Base-by-base conservation (phyloP, 352 stramenopile species). In the Peronospora farinosa region DNA sequence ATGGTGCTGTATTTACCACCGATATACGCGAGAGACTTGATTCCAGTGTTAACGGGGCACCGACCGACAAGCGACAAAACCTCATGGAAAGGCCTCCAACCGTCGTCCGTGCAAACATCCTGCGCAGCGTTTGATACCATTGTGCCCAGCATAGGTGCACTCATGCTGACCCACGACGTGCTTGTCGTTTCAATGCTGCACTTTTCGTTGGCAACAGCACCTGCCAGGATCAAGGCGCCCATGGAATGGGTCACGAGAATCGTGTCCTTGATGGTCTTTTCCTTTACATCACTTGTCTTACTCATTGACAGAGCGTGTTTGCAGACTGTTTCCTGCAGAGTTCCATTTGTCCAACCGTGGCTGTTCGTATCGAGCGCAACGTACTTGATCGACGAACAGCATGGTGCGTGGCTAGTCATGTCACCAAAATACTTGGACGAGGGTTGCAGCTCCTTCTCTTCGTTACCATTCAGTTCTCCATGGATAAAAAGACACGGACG, bases 211-310 rank as follows among this genome's bases (percentile, higher is more conserved):
- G 72, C 71, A 11, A 84, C 36, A 0, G 65, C 70, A 7, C 65
- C 59, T 2, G 50, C 65, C 23, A 75, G n/a, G 9, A 76, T 64
- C 31, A 81, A 48, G 2, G 60, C 65, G 12, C 67, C 65, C 65
- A 78, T 78, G 0, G 71, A 81, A 51, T 81, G 67, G 7, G 61
- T 63, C 11, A 78, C 56, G 6, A 81, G 33, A 23, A 78, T 78
- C 2, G 67, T 68, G 38, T 76, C 53, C 31, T 68, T 63, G 39
- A 75, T 67, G 5, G 59, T 16, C 5, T 47, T 43, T 5, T 52
- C 44, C 3, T 38, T 39, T 1, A 1, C 13, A 5, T 63, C 38
- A 16, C 63, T 70, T 5, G 53, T 44, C 7, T 44, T 28, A 17
- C 63, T 70, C 40, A 70, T 60, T 7, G 50, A 57, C 33, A 76